phyloP scores from a whole-genome alignment of 768 basidiomycete species.

The Symmetrospora coprosmae region DNA sequence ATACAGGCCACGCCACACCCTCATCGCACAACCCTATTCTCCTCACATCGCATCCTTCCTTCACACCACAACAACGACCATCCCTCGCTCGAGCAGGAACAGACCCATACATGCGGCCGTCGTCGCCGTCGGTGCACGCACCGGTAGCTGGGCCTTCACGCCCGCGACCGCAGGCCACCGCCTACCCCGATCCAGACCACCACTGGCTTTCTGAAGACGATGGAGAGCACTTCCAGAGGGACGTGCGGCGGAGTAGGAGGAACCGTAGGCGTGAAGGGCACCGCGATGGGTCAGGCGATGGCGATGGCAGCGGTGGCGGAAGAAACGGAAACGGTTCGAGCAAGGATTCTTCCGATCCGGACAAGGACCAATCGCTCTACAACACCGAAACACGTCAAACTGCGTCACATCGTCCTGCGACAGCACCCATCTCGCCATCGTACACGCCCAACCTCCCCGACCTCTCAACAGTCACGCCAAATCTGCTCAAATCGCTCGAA shows the following conservation, averaged over 20 bases:
- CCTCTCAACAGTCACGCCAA: neutral
- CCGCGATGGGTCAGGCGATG: neutral
- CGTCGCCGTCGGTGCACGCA: too few species aligned
- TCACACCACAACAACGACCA: too few species aligned
- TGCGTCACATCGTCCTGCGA: neutral
- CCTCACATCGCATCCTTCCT: too few species aligned
- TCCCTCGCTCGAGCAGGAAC: too few species aligned
- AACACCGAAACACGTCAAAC: neutral
- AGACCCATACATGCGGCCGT: too few species aligned
- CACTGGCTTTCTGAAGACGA: constrained; percentile 33
- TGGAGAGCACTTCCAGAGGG: neutral
- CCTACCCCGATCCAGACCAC: constrained; percentile 28
- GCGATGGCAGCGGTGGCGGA: neutral
- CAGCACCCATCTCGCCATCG: neutral
- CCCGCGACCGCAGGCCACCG: too few species aligned
- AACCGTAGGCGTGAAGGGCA: neutral
- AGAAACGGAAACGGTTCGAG: neutral
- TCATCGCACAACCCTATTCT: too few species aligned
- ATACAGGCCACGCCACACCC: too few species aligned
- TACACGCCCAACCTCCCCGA: neutral
- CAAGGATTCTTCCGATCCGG: neutral
- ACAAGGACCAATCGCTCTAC: neutral
- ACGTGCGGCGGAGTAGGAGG: neutral
- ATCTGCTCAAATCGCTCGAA: constrained; percentile 22
- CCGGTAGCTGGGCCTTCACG: too few species aligned